A percentile compares a stretch with the other conserved stretches of the same genome.
phyloP scores from a whole-genome alignment of 345 rosid genomes.

The Brassica cretica region DNA sequence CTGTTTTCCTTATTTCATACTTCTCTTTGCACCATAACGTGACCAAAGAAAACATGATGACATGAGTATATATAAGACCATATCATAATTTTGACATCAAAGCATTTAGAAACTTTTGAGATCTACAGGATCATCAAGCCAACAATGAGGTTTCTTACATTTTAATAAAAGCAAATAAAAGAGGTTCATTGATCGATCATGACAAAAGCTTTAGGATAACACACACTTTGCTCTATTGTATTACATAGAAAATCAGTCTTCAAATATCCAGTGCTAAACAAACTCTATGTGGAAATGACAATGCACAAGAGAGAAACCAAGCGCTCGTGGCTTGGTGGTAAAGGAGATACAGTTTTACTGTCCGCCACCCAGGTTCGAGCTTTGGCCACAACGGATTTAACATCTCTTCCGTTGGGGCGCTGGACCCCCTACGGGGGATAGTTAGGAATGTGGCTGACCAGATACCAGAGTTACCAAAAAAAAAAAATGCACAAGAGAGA shows the following conservation, averaged over 20 bases:
- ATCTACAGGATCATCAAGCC: too few relatives aligned
- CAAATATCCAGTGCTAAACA: slow-evolving; percentile 3
- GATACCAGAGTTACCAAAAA: too few relatives aligned
- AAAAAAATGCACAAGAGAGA: background rate
- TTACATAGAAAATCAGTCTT: slow-evolving; percentile 23
- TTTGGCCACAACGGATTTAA: too few relatives aligned
- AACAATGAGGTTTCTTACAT: background rate
- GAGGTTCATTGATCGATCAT: slow-evolving; percentile 3
- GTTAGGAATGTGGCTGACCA: too few relatives aligned
- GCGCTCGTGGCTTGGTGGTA: too few relatives aligned
- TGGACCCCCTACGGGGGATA: too few relatives aligned
- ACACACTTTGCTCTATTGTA: slow-evolving; percentile 7
- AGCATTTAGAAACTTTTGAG: too few relatives aligned
- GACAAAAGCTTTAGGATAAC: slow-evolving; percentile 18
- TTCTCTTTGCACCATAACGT: background rate
- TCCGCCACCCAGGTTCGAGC: too few relatives aligned
- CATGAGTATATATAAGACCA: background rate
- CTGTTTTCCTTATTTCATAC: background rate
- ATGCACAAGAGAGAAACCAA: background rate
- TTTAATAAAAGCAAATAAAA: background rate
- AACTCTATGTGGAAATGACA: background rate
- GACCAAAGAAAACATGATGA: background rate
- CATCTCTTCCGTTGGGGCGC: too few relatives aligned
- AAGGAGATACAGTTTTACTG: too few relatives aligned
- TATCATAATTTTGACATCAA: too few relatives aligned